phyloP scores from a whole-genome alignment of 371 early-diverging fungal species.

The Cokeromyces recurvatus region DNA sequence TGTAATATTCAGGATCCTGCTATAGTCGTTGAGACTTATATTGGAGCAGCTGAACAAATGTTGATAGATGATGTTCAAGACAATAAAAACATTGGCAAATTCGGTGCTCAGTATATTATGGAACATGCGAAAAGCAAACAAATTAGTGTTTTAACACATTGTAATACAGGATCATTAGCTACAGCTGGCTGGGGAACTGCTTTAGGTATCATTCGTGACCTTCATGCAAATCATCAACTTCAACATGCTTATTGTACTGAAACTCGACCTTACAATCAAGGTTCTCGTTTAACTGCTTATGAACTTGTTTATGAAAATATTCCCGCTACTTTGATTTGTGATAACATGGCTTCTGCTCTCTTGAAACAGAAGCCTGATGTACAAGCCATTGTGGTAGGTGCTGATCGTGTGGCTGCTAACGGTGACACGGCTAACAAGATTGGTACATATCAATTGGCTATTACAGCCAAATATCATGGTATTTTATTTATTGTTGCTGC shows the following conservation, averaged over 20 bases:
- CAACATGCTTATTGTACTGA: conserved; percentile 92
- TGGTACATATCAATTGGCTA: conserved; percentile 95
- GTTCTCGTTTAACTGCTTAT: conserved; percentile 90
- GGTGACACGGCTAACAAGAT: conserved; percentile 99
- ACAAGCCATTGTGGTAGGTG: conserved; percentile 91
- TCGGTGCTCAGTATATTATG: conserved; percentile 69
- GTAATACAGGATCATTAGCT: conserved; percentile 92
- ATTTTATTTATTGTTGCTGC: conserved; percentile 93
- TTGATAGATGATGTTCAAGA: conserved; percentile 81
- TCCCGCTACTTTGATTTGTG: conserved; percentile 86
- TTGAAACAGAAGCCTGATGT: conserved; percentile 51
- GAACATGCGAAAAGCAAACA: conserved; percentile 27
- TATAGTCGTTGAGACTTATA: conserved; percentile 53
- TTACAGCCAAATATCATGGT: conserved; percentile 82
- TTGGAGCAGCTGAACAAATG: conserved; percentile 82
- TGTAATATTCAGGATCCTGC: conserved; percentile 16
- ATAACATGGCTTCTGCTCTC: conserved; percentile 88
- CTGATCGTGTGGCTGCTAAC: conserved; percentile 94
- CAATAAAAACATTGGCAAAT: conserved; percentile 83
- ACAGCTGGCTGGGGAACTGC: conserved; percentile 90
- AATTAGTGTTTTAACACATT: conserved; percentile 86
- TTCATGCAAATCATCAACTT: conserved; percentile 55
- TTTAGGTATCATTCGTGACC: conserved; percentile 80
- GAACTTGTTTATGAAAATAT: conserved; percentile 92
- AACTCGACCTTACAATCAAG: conserved; percentile 97